Evolutionary conservation across 129 eudicot genomes (phyloP).

Genomic region (Artemisia annua): DNA sequence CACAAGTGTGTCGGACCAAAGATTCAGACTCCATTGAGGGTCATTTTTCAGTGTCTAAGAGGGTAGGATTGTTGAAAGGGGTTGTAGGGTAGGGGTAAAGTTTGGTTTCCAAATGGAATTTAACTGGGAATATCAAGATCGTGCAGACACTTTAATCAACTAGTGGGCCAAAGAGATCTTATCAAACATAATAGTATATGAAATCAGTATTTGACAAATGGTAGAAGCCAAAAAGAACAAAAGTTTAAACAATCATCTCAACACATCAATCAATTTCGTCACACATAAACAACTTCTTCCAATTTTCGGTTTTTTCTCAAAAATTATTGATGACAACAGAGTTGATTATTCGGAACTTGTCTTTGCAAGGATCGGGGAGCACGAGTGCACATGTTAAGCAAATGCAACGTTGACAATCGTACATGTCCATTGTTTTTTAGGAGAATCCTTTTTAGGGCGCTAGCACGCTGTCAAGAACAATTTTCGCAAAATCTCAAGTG

Average conservation of each 20-base stretch:
- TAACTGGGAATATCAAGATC: constrained; percentile 37
- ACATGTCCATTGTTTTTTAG: too few relatives aligned
- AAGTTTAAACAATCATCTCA: constrained; percentile 22
- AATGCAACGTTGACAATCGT: too few relatives aligned
- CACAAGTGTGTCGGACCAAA: constrained; percentile 38
- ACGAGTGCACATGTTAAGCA: too few relatives aligned
- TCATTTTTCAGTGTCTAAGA: constrained; percentile 20
- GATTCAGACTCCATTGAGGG: constrained; percentile 30
- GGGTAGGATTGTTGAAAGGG: constrained; percentile 13
- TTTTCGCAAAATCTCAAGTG: too few relatives aligned
- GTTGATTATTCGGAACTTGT: background rate
- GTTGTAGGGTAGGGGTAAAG: constrained; percentile 13
- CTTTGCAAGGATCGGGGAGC: background rate
- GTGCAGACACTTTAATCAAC: constrained; percentile 44
- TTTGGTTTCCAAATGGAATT: constrained; percentile 38
- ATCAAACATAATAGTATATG: constrained; percentile 25
- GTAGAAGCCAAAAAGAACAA: constrained; percentile 32
- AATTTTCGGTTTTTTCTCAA: background rate
- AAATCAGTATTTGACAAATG: constrained; percentile 28
- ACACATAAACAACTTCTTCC: constrained; percentile 10
- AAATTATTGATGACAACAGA: background rate
- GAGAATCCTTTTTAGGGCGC: too few relatives aligned
- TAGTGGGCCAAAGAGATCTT: constrained; percentile 43
- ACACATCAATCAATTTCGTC: constrained; percentile 32
- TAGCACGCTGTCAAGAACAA: too few relatives aligned